phyloP scores from a whole-genome alignment of 192 early-diverging fungal genomes.

The Mortierella hygrophila region DNA sequence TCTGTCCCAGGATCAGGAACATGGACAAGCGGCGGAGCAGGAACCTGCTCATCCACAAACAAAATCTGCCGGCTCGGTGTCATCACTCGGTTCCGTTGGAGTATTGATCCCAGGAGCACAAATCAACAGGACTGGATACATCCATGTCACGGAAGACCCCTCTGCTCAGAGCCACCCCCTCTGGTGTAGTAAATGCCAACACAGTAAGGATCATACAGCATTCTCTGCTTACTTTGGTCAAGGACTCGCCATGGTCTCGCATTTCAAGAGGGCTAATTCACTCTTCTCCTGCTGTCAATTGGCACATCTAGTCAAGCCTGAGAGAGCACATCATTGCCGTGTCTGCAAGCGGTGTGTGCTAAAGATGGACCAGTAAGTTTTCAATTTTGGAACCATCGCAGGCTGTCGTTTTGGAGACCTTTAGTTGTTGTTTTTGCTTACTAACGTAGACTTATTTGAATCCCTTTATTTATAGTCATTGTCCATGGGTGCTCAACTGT shows the following conservation, averaged over 20 bases:
- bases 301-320: slow-evolving; percentile 58
- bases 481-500: slow-evolving; percentile 62
- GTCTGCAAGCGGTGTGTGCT: slow-evolving; percentile 68
- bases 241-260: too few species aligned
- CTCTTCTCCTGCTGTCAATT: background rate
- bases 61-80: background rate
- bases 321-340: slow-evolving; percentile 66
- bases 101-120: slow-evolving; percentile 51
- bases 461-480: slow-evolving; percentile 18
- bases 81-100: slow-evolving; percentile 2
- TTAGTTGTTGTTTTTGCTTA: background rate
- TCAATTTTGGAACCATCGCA: background rate
- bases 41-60: background rate
- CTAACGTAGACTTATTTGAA: background rate
- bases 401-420: background rate
- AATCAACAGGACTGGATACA: slow-evolving; percentile 36
- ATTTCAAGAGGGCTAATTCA: background rate
- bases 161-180: slow-evolving; percentile 40
- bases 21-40: slow-evolving; percentile 13
- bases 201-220: slow-evolving; percentile 24
- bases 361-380: slow-evolving; percentile 73
- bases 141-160: slow-evolving; percentile 43
- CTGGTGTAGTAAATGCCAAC: slow-evolving; percentile 53
- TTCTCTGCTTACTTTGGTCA: background rate
- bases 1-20: background rate